Percentiles rank a stretch among this genome's conserved stretches.
These are phyloP conservation scores for Hypocreales sp. DNA, from an alignment of 2,329 filamentous ascomycete genomes.

Conservation along the genomic window DNA sequence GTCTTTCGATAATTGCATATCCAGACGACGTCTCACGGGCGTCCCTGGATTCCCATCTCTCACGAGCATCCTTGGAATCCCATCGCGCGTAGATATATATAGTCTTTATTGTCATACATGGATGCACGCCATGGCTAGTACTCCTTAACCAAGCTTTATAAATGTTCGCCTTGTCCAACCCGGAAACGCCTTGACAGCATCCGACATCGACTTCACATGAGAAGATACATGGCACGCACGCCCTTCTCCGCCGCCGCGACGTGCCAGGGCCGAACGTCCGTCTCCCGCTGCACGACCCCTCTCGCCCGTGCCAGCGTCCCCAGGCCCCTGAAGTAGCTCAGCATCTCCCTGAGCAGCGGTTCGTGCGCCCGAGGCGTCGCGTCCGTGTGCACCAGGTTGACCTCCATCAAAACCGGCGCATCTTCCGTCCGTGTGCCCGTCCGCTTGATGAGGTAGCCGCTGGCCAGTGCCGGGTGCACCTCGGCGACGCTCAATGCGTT, in stretches of 20 bases:
- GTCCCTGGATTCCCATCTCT: too few species aligned
- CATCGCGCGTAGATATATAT: too few species aligned
- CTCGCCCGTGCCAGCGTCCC: slow-evolving; percentile 53
- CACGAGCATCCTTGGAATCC: too few species aligned
- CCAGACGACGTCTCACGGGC: too few species aligned
- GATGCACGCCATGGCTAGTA: too few species aligned
- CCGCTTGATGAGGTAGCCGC: slow-evolving; percentile 51
- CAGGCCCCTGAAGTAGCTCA: slow-evolving; percentile 53
- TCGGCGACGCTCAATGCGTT: slow-evolving; percentile 41
- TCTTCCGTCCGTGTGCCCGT: slow-evolving; percentile 40
- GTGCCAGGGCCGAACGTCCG: slow-evolving; percentile 62
- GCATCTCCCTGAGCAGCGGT: slow-evolving; percentile 50
- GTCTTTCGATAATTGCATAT: slow-evolving; percentile 3
- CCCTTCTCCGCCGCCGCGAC: slow-evolving; percentile 56
- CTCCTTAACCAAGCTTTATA: too few species aligned
- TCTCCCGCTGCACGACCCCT: slow-evolving; percentile 42
- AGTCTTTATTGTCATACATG: too few species aligned
- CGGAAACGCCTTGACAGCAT: too few species aligned
- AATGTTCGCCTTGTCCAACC: too few species aligned
- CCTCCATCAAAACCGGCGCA: slow-evolving; percentile 43
- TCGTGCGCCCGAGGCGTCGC: slow-evolving; percentile 40
- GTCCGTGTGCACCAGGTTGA: slow-evolving; percentile 46
- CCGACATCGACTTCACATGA: too few species aligned
- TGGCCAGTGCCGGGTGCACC: slow-evolving; percentile 40
- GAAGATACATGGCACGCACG: slow-evolving; percentile 45